Evolutionary conservation across 1,284 basidiomycete genomes (phyloP).

Genomic region (Somion occarium): DNA sequence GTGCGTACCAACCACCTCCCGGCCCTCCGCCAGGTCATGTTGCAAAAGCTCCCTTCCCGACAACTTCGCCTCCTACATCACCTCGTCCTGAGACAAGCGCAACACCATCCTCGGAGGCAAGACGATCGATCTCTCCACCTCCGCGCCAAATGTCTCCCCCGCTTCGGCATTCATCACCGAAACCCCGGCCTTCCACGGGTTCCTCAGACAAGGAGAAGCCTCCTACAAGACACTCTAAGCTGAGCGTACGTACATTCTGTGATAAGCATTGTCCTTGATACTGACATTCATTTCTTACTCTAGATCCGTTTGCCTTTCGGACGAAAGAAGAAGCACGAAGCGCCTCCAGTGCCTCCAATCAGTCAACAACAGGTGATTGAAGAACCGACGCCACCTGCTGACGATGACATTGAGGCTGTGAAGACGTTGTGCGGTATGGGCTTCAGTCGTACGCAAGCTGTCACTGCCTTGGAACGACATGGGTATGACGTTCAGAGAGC

Average conservation of each 20-base stretch:
- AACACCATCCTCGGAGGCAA: slow-evolving; percentile 25
- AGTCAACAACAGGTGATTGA: slow-evolving; percentile 45
- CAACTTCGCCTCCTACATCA: slow-evolving; percentile 32
- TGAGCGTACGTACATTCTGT: slow-evolving; percentile 55
- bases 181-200: slow-evolving; percentile 52
- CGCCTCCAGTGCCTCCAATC: slow-evolving; percentile 38
- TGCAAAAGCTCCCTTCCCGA: slow-evolving; percentile 27
- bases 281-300: slow-evolving; percentile 10
- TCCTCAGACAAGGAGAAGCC: slow-evolving; percentile 46
- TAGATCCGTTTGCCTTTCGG: slow-evolving; percentile 78
- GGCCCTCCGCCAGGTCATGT: slow-evolving; percentile 26
- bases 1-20: slow-evolving; percentile 22
- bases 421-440: slow-evolving; percentile 80
- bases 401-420: slow-evolving; percentile 74
- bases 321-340: slow-evolving; percentile 59
- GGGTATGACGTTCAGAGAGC: slow-evolving; percentile 73
- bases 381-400: slow-evolving; percentile 49
- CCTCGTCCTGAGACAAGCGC: slow-evolving; percentile 21
- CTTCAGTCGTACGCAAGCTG: slow-evolving; percentile 74
- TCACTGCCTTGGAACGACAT: slow-evolving; percentile 70
- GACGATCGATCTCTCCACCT: slow-evolving; percentile 37
- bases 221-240: slow-evolving; percentile 53
- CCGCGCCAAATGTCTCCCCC: slow-evolving; percentile 45
- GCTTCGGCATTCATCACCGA: slow-evolving; percentile 51
- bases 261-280: slow-evolving; percentile 8